Evolutionary conservation across 768 basidiomycete genomes (phyloP).

Genomic region (Paxillus ammoniavirescens): DNA sequence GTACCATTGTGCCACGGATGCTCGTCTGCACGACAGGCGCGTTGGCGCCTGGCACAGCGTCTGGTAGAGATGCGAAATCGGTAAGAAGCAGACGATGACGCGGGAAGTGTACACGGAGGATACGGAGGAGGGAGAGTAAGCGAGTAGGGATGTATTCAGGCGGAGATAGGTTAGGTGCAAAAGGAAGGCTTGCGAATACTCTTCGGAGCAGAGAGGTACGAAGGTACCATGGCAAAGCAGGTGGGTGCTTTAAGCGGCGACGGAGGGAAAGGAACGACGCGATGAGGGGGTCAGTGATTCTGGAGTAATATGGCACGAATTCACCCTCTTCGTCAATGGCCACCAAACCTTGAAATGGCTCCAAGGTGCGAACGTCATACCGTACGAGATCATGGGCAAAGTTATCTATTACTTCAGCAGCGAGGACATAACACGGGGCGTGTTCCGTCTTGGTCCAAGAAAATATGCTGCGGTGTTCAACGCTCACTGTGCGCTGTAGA

Average conservation of each 20-base stretch:
- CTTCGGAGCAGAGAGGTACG: constrained; percentile 57
- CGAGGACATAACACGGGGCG: constrained; percentile 89
- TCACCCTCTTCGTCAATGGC: constrained; percentile 78
- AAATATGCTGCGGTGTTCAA: constrained; percentile 80
- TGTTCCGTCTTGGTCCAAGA: constrained; percentile 75
- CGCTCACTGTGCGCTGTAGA: constrained; percentile 47
- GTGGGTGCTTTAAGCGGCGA: constrained; percentile 52
- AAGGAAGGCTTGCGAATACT: constrained; percentile 71
- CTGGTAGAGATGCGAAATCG: constrained; percentile 88
- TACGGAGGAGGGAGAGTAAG: constrained; percentile 78
- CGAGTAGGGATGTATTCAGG: constrained; percentile 95
- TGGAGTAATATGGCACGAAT: constrained; percentile 79
- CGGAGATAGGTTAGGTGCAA: constrained; percentile 83
- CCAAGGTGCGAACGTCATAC: constrained; percentile 76
- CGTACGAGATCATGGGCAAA: constrained; percentile 95
- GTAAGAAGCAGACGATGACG: constrained; percentile 91
- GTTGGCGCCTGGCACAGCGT: constrained; percentile 62
- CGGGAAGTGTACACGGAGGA: constrained; percentile 82
- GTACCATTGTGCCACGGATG: constrained; percentile 79
- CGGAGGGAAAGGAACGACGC: constrained; percentile 73
- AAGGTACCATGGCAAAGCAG: constrained; percentile 57
- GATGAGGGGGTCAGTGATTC: constrained; percentile 83
- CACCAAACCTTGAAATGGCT: constrained; percentile 83
- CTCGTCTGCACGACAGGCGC: constrained; percentile 97
- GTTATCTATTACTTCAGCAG: constrained; percentile 98